These are phyloP conservation scores for Simplicillium sp. DNA, from an alignment of 2,329 filamentous ascomycete genomes.

Conservation along the genomic window DNA sequence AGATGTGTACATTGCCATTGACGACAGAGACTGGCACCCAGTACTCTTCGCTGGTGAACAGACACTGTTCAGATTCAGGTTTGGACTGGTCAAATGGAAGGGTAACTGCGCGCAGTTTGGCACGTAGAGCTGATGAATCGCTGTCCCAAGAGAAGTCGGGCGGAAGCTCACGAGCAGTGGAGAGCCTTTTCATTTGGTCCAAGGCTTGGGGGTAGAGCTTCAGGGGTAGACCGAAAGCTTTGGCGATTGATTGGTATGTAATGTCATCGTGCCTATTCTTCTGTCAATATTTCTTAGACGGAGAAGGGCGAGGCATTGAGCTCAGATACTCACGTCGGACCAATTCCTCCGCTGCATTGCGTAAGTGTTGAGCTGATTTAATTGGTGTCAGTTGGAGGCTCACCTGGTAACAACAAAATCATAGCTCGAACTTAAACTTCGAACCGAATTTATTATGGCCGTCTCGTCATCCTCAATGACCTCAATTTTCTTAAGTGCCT, in stretches of 20 bases:
- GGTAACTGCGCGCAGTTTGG: conserved; percentile 84
- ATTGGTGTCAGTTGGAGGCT: conserved; percentile 44
- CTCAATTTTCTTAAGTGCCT: conserved; percentile 76
- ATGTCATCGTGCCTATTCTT: conserved; percentile 91
- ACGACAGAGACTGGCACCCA: conserved; percentile 89
- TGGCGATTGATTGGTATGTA: conserved; percentile 88
- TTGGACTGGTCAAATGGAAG: conserved; percentile 65
- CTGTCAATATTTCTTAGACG: conserved; percentile 13
- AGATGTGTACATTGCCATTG: conserved; percentile 87
- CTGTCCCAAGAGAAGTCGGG: conserved; percentile 72
- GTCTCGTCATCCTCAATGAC: conserved; percentile 87
- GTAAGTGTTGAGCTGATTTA: conserved; percentile 2
- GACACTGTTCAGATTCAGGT: conserved; percentile 58
- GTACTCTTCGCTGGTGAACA: conserved; percentile 71
- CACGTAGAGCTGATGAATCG: conserved; percentile 66
- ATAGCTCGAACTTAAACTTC: conserved; percentile 79
- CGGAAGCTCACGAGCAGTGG: conserved; percentile 62
- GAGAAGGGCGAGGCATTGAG: background rate
- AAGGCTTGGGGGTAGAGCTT: conserved; percentile 69
- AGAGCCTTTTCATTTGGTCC: conserved; percentile 74
- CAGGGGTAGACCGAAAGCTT: conserved; percentile 71
- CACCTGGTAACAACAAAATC: conserved; percentile 94
- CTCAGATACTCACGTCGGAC: conserved; percentile 63
- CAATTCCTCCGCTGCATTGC: conserved; percentile 81
- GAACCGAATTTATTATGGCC: conserved; percentile 82